These are phyloP conservation scores for Polymyxa betae DNA, from an alignment of 208 protist species.

Conservation along the genomic window DNA sequence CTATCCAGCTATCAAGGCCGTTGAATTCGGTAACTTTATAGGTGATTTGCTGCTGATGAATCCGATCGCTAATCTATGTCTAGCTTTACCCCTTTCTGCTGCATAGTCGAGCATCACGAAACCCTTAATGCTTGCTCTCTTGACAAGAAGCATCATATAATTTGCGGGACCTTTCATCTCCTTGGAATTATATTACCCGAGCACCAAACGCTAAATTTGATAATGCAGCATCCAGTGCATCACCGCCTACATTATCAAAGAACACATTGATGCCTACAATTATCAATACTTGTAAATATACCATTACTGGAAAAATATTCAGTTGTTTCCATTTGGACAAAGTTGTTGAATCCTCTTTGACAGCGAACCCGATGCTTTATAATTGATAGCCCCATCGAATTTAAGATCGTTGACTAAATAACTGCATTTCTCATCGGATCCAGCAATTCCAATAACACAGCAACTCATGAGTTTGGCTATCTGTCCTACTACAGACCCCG, in stretches of 20 bases:
- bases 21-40: not conserved
- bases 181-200: constrained; percentile 62
- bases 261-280: constrained; percentile 59
- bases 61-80: not conserved
- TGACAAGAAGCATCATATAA: not conserved
- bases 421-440: constrained; percentile 51
- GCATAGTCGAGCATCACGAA: constrained; percentile 54
- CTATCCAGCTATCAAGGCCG: constrained; percentile 24
- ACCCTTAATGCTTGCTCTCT: constrained; percentile 14
- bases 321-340: constrained; percentile 64
- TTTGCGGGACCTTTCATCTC: not conserved
- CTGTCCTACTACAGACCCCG: constrained; percentile 62
- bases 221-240: constrained; percentile 58
- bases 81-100: not conserved
- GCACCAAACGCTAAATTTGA: not conserved
- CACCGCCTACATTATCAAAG: constrained; percentile 65
- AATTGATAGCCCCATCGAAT: constrained; percentile 60
- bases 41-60: not conserved
- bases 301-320: too few species aligned
- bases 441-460: constrained; percentile 59
- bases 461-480: constrained; percentile 63
- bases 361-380: constrained; percentile 50
- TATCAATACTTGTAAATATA: too few species aligned
- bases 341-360: not conserved
- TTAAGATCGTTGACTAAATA: constrained; percentile 56